Conservation (phyloP, 441 rosid species). For the Bruguiera hainesii region DNA sequence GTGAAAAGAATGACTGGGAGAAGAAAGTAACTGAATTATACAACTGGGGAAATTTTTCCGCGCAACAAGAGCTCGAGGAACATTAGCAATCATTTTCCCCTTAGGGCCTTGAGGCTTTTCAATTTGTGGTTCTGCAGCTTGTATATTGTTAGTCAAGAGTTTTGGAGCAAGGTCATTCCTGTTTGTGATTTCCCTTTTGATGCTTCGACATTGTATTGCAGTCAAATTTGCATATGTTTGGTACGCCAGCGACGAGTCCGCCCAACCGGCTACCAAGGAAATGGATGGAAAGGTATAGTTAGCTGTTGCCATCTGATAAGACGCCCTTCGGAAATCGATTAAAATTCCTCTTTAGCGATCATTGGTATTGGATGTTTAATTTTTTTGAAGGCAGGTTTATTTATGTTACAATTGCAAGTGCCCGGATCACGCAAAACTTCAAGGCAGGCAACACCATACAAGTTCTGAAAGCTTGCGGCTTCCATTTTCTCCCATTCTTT, state of each 20-base stretch:
- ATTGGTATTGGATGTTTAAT: conserved; percentile 26
- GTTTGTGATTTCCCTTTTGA: not conserved
- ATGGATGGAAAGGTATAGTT: conserved; percentile 48
- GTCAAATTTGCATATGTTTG: conserved; percentile 53
- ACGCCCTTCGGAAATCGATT: not conserved
- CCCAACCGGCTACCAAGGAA: conserved; percentile 39
- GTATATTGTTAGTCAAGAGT: not conserved
- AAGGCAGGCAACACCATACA: conserved; percentile 27
- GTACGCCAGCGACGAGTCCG: conserved; percentile 38
- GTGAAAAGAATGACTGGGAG: too few species aligned
- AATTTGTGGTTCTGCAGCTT: not conserved
- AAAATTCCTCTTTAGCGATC: conserved; percentile 1
- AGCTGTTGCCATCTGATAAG: not conserved
- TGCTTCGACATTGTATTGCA: conserved; percentile 17
- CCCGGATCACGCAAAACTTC: conserved; percentile 33
- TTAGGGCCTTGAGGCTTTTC: too few species aligned
- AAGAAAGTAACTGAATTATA: too few species aligned
- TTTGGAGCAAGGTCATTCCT: not conserved
- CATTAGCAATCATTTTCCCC: too few species aligned
- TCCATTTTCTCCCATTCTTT: too few species aligned
- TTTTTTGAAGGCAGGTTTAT: conserved; percentile 62
- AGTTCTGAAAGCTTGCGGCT: conserved; percentile 18
- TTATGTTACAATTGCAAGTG: conserved; percentile 40
- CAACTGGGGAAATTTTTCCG: too few species aligned
- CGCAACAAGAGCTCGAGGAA: too few species aligned